Base-by-base conservation (phyloP, 2,329 filamentous ascomycete genomes). In the Cladosporium velox region DNA sequence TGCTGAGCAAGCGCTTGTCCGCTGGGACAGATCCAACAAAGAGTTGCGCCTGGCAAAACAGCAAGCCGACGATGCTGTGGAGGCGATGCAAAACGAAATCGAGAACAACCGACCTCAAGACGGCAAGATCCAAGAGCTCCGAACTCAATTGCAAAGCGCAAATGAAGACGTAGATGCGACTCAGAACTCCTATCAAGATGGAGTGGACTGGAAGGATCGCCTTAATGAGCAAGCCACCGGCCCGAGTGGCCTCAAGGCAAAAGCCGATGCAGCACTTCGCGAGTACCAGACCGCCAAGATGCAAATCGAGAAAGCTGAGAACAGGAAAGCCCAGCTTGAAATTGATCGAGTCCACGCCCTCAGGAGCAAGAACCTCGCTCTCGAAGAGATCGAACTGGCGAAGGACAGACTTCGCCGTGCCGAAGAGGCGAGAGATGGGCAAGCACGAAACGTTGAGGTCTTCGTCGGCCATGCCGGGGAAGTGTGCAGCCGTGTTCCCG, bases 21-120 rank as follows among this genome's bases (percentile, higher is more conserved):
- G 81, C 30, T 85, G 90, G 70, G 80, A 82, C 44, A 81, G 78
- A 49, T 75, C 76, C 28, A 75, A 78, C 38, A 77, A 78, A 55
- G 76, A 80, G n/a, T 77, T 92, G 18, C 49, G 64, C 30, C n/a
- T 15, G 18, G 58, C 26, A 35, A 84, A 85, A 66, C 88, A 92
- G 67, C 78, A 81, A 61, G 85, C 88, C 7, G 85, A 90, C 61
- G 87, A 89, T 61, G 80, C 82, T 7, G 82, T 90, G 35, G 85
- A 87, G 64, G 86, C 87, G 54, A 82, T 96, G 47, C 88, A 92
- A 68, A 83, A 91, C 67, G 89, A 85, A 14, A 80, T 88, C 52
- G 85, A 87, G 24, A 80, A 79, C 65, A 83, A 86, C 65, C 80
- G 78, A 60, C 82, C 90, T 3, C 86, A 88, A 64, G 91, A 92